Evolutionary conservation across 2,329 filamentous ascomycete species (phyloP).

Genomic region (Cercospora citrullina): DNA sequence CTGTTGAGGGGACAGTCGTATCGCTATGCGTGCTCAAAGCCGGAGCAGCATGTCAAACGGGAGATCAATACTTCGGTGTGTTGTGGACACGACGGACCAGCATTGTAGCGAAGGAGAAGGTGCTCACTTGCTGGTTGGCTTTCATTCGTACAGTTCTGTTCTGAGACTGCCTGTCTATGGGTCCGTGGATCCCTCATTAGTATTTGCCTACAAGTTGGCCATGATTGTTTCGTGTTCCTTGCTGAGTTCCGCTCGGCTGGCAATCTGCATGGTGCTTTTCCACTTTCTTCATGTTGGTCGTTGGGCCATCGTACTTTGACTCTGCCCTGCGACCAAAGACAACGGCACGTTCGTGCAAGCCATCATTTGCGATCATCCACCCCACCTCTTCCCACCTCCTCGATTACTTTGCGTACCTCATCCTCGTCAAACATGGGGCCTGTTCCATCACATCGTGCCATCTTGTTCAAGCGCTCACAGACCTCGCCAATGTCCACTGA

Average conservation of each 20-base stretch:
- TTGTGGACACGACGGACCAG: background rate
- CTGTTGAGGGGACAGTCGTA: background rate
- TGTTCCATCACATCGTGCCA: constrained; percentile 80
- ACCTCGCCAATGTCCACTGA: constrained; percentile 80
- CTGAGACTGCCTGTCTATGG: background rate
- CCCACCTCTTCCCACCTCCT: constrained; percentile 72
- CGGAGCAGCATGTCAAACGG: background rate
- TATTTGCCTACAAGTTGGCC: background rate
- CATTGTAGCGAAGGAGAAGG: background rate
- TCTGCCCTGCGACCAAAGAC: background rate
- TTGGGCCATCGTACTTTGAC: background rate
- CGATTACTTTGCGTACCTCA: constrained; percentile 71
- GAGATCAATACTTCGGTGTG: background rate
- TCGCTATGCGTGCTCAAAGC: background rate
- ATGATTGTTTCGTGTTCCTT: background rate
- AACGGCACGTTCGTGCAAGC: background rate
- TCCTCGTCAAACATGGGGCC: constrained; percentile 82
- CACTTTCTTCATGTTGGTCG: background rate
- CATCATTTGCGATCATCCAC: constrained; percentile 66
- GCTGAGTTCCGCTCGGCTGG: background rate
- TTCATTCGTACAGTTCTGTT: background rate
- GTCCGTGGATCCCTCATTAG: background rate
- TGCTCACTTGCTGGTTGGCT: background rate
- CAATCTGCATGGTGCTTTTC: background rate
- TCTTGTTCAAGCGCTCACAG: constrained; percentile 72